Percentiles rank a stretch among this genome's conserved stretches.
These are phyloP conservation scores for Zychaea mexicana DNA, from an alignment of 371 early-diverging fungal species.

Conservation along the genomic window DNA sequence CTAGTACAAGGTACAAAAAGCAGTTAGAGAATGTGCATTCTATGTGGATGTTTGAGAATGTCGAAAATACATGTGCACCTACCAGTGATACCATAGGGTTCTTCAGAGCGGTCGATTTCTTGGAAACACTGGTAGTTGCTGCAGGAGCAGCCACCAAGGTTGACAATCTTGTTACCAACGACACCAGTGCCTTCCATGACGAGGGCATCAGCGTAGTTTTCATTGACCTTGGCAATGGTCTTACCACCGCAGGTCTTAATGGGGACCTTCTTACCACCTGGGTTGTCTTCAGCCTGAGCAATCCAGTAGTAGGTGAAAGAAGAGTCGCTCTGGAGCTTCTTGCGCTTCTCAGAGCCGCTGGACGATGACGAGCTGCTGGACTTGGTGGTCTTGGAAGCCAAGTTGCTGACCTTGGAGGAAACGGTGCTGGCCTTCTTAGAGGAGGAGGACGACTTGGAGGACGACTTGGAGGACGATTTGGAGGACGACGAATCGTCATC, in stretches of 20 bases:
- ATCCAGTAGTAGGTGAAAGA: conserved; percentile 58
- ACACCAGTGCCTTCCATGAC: conserved; percentile 57
- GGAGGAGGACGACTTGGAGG: conserved; percentile 10
- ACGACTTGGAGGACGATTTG: conserved; percentile 9
- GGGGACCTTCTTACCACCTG: conserved; percentile 29
- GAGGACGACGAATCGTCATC: too few species aligned
- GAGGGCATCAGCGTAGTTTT: conserved; percentile 48
- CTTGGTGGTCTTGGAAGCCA: conserved; percentile 17
- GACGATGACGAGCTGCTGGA: conserved; percentile 9
- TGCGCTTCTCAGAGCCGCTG: conserved; percentile 26
- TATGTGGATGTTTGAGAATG: not conserved
- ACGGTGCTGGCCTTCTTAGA: conserved; percentile 23
- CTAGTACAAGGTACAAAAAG: conserved; percentile 14
- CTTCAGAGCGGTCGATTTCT: conserved; percentile 37
- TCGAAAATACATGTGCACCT: conserved; percentile 2
- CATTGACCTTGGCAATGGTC: conserved; percentile 39
- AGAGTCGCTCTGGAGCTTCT: conserved; percentile 37
- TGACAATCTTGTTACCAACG: conserved; percentile 42
- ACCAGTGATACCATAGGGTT: conserved; percentile 52
- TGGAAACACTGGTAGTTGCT: conserved; percentile 49
- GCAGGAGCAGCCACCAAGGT: conserved; percentile 53
- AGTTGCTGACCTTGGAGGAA: conserved; percentile 13
- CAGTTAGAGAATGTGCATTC: not conserved
- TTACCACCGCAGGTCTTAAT: conserved; percentile 49
- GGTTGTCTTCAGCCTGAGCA: conserved; percentile 40